Conservation (phyloP, 331 rosid species). For the Acacia concinna region DNA sequence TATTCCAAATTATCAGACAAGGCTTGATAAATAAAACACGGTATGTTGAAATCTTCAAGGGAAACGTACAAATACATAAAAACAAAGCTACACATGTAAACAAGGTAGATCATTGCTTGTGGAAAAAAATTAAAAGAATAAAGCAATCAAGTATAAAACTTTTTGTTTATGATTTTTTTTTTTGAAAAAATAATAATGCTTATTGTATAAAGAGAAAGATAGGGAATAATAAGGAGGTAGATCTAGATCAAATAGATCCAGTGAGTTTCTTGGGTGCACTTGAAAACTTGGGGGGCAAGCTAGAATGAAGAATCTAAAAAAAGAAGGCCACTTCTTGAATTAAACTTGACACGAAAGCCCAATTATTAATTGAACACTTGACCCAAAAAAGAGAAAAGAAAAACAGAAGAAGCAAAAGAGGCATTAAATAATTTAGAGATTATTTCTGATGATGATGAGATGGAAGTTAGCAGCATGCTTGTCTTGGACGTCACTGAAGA, state of each 20-base stretch:
- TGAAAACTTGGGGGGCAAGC: neutral
- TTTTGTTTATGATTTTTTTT: neutral
- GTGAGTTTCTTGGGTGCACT: neutral
- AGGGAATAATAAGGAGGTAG: neutral
- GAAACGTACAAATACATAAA: neutral
- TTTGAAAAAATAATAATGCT: neutral
- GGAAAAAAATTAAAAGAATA: neutral
- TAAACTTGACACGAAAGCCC: neutral
- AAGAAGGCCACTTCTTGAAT: neutral
- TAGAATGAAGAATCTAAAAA: neutral
- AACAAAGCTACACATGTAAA: neutral
- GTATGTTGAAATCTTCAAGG: neutral
- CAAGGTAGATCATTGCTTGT: neutral
- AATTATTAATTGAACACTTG: neutral
- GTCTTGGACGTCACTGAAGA: neutral
- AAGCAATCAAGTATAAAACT: neutral
- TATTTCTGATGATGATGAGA: neutral
- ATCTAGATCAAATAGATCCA: slow-evolving; percentile 5
- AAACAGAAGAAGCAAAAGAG: neutral
- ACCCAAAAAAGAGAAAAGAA: neutral
- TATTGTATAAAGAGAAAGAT: neutral
- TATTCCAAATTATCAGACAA: slow-evolving; percentile 3
- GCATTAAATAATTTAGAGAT: neutral
- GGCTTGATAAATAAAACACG: neutral
- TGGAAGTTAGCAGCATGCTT: neutral